A percentile compares a stretch with the other conserved stretches of the same genome.
Conservation (phyloP, 495 filamentous ascomycete species). For the Aspergillus taichungensis region DNA sequence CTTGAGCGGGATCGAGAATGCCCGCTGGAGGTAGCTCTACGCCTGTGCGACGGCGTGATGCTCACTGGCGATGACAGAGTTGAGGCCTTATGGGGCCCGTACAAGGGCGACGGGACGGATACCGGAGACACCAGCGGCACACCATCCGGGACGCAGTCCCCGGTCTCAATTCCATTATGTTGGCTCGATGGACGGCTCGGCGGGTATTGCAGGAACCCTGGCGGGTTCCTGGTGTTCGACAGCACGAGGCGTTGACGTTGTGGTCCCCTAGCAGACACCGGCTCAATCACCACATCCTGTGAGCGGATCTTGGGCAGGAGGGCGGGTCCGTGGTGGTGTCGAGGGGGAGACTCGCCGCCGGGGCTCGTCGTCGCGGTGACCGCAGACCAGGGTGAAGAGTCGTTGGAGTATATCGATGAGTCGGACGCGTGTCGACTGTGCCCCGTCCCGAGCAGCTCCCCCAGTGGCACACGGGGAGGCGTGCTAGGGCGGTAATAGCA, state of each 20-base stretch:
- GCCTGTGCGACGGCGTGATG: slow-evolving; percentile 42
- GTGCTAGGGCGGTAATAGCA: slow-evolving; percentile 40
- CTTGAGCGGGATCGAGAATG: slow-evolving; percentile 58
- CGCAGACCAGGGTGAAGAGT: slow-evolving; percentile 72
- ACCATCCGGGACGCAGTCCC: slow-evolving; percentile 48
- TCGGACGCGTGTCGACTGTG: slow-evolving; percentile 39
- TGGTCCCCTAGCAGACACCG: slow-evolving; percentile 30
- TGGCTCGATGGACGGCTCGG: slow-evolving; percentile 29
- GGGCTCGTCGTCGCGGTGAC: slow-evolving; percentile 68
- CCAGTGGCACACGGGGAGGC: slow-evolving; percentile 30
- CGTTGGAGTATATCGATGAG: slow-evolving; percentile 49
- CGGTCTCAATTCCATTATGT: slow-evolving; percentile 58
- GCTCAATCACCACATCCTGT: slow-evolving; percentile 71
- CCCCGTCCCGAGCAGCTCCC: slow-evolving; percentile 20
- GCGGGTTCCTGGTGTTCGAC: slow-evolving; percentile 47
- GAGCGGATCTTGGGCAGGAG: slow-evolving; percentile 80
- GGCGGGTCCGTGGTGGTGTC: slow-evolving; percentile 65
- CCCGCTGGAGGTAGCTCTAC: slow-evolving; percentile 28
- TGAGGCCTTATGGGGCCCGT: slow-evolving; percentile 25
- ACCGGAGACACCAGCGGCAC: slow-evolving; percentile 45
- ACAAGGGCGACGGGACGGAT: slow-evolving; percentile 32
- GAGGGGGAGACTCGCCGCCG: slow-evolving; percentile 57
- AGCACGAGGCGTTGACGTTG: slow-evolving; percentile 45
- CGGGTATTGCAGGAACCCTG: slow-evolving; percentile 36
- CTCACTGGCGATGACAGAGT: slow-evolving; percentile 55